Conservation (phyloP, 352 stramenopile species). For the Globisporangium splendens region DNA sequence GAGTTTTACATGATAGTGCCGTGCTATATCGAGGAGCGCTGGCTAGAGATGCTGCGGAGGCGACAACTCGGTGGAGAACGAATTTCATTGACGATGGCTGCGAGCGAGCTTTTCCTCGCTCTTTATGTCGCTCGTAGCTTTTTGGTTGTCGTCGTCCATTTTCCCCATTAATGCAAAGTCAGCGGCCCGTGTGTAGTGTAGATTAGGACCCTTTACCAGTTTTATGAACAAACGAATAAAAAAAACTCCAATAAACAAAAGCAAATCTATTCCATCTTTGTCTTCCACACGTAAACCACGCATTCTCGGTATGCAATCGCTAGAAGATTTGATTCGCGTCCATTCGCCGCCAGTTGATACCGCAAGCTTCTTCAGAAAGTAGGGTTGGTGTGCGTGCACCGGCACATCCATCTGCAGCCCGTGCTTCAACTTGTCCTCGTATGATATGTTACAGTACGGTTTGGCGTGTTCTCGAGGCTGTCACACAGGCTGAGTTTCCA, state of each 20-base stretch:
- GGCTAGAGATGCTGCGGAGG: not conserved
- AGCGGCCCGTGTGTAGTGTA: slow-evolving; percentile 12
- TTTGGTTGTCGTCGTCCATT: not conserved
- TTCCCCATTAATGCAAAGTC: not conserved
- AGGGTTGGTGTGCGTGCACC: not conserved
- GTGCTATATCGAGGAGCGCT: not conserved
- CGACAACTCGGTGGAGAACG: not conserved
- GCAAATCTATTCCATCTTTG: not conserved
- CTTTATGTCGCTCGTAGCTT: slow-evolving; percentile 5
- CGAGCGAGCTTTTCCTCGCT: slow-evolving; percentile 4
- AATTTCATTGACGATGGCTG: not conserved
- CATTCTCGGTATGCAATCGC: not conserved
- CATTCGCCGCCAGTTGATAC: not conserved
- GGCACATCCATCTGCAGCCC: not conserved
- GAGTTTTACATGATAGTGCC: slow-evolving; percentile 59
- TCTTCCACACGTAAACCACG: not conserved
- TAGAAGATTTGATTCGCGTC: not conserved
- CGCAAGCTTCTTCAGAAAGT: not conserved
- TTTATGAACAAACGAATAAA: slow-evolving; percentile 5
- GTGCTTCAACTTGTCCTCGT: too few relatives aligned
- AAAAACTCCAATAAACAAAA: slow-evolving; percentile 9
- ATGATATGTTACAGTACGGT: too few relatives aligned
- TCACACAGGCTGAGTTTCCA: too few relatives aligned
- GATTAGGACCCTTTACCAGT: slow-evolving; percentile 12
- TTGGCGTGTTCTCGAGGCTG: too few relatives aligned